Evolutionary conservation across 2,329 filamentous ascomycete species (phyloP).

Genomic region (Stachybotrys chlorohalonatus): DNA sequence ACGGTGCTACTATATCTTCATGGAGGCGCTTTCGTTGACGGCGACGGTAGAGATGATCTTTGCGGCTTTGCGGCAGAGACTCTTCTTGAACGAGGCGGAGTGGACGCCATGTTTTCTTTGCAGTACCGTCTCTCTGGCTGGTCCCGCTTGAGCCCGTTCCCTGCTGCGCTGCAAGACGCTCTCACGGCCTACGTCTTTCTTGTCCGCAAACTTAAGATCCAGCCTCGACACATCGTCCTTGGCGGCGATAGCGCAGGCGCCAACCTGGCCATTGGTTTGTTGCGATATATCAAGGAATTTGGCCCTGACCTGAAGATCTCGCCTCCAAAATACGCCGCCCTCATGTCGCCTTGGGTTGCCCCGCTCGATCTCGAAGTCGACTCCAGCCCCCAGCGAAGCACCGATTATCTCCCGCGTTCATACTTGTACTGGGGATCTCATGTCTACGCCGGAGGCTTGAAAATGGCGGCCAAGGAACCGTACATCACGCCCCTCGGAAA

Average conservation of each 20-base stretch:
- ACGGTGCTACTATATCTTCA: constrained; percentile 16
- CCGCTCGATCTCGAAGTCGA: not conserved
- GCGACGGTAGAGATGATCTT: constrained; percentile 16
- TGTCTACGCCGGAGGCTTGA: not conserved
- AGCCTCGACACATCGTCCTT: constrained; percentile 13
- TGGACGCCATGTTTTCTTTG: constrained; percentile 14
- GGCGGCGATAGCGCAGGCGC: constrained; percentile 22
- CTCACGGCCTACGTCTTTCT: constrained; percentile 19
- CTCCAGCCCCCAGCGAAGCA: not conserved
- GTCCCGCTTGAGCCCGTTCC: constrained; percentile 11
- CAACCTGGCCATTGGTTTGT: constrained; percentile 17
- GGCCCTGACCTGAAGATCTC: constrained; percentile 1
- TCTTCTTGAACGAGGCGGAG: constrained; percentile 7
- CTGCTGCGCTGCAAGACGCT: constrained; percentile 20
- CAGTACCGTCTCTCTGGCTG: constrained; percentile 17
- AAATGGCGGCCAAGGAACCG: not conserved
- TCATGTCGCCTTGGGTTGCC: not conserved
- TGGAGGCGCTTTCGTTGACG: constrained; percentile 20
- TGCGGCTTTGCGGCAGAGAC: constrained; percentile 13
- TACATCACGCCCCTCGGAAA: not conserved
- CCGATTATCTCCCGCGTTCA: not conserved
- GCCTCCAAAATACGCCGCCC: not conserved
- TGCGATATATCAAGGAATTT: constrained; percentile 16
- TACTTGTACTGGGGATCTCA: not conserved
- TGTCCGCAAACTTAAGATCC: constrained; percentile 10